Evolutionary conservation across 2,329 filamentous ascomycete genomes (phyloP).

Genomic region (Cladosporium sp.): DNA sequence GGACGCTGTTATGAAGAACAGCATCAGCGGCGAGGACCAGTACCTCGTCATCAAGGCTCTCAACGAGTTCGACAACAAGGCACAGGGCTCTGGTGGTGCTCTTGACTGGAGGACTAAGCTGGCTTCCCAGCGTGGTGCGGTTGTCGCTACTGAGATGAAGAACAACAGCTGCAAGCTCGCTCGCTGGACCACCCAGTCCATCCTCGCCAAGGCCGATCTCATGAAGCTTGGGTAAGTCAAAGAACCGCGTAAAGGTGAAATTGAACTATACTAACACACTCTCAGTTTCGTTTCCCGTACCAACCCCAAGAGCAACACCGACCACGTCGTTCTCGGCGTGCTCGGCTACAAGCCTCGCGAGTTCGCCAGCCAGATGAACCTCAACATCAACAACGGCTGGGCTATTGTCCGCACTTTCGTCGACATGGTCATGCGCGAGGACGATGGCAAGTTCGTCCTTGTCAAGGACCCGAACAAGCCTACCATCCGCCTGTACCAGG

Average conservation of each 20-base stretch:
- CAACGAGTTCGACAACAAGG: conserved; percentile 99
- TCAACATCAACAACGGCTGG: conserved; percentile 96
- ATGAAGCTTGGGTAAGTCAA: conserved; percentile 89
- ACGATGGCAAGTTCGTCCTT: conserved; percentile 67
- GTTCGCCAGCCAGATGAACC: conserved; percentile 96
- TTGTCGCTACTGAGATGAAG: conserved; percentile 99
- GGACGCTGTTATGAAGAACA: conserved; percentile 93
- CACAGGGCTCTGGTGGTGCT: conserved; percentile 87
- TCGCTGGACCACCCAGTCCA: conserved; percentile 94
- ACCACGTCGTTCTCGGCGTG: conserved; percentile 92
- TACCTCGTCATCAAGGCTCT: conserved; percentile 89
- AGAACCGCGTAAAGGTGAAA: background rate
- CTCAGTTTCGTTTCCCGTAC: conserved; percentile 85
- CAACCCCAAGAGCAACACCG: conserved; percentile 87
- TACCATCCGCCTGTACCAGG: conserved; percentile 86
- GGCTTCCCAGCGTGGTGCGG: conserved; percentile 87
- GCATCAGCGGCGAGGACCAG: conserved; percentile 85
- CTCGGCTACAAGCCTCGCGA: conserved; percentile 97
- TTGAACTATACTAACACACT: conserved; percentile 17
- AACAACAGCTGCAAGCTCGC: conserved; percentile 99
- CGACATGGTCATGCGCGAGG: conserved; percentile 80
- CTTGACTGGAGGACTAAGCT: conserved; percentile 97
- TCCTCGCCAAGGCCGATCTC: conserved; percentile 91
- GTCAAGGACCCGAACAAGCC: conserved; percentile 94
- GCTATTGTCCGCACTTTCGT: conserved; percentile 97